Conservation (phyloP, 73 alveolate species). For the Paramecium sonneborni region DNA sequence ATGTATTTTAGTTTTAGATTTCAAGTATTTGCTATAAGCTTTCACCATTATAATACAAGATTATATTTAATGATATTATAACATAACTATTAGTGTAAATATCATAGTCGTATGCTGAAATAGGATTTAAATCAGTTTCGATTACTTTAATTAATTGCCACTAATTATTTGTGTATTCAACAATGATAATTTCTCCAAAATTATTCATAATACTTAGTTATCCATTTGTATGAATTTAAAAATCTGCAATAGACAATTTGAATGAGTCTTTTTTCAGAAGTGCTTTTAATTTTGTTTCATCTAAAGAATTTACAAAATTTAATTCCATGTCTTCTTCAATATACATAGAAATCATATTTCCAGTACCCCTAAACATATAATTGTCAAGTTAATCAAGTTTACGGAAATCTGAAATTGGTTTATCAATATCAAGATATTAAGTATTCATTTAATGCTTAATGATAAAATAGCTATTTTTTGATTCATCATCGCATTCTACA, state of each 20-base stretch:
- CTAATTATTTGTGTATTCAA: background rate
- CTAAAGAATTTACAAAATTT: background rate
- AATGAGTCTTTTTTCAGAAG: background rate
- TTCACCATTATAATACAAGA: background rate
- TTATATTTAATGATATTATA: background rate
- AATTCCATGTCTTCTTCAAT: background rate
- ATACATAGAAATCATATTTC: background rate
- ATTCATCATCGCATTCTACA: background rate
- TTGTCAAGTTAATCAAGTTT: background rate
- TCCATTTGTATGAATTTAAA: background rate
- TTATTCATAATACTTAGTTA: background rate
- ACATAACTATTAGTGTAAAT: background rate
- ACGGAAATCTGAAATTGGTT: background rate
- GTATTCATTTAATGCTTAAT: background rate
- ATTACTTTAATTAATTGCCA: background rate
- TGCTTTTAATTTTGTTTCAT: background rate
- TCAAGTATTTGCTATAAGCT: background rate
- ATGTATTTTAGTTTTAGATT: background rate
- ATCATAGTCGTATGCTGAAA: background rate
- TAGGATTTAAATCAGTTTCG: background rate
- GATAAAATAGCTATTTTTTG: background rate
- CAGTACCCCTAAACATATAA: background rate
- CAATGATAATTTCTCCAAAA: background rate
- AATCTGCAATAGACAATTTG: background rate
- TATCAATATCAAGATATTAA: background rate